phyloP scores from a whole-genome alignment of 1,139 yeast genomes.

The Geotrichum carabidarum region DNA sequence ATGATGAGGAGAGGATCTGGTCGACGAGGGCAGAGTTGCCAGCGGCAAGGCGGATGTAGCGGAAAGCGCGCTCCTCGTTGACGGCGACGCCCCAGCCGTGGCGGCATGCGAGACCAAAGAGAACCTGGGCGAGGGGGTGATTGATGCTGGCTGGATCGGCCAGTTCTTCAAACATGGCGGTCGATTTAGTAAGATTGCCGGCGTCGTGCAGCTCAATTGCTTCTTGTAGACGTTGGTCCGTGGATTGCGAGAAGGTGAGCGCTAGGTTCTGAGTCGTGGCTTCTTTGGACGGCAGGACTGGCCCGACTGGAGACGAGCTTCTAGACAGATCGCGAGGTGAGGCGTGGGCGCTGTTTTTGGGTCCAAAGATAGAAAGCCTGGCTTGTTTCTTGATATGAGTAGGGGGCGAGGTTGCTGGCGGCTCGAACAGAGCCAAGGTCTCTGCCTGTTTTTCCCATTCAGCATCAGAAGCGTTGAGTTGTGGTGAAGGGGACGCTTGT shows the following conservation, averaged over 20 bases:
- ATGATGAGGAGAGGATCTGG: slow-evolving; percentile 18
- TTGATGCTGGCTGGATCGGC: slow-evolving; percentile 29
- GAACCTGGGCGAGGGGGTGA: slow-evolving; percentile 35
- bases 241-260: slow-evolving; percentile 18
- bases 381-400: neutral
- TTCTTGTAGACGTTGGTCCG: slow-evolving; percentile 26
- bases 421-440: slow-evolving; percentile 6
- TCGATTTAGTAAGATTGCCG: slow-evolving; percentile 28
- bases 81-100: slow-evolving; percentile 38
- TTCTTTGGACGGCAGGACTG: neutral
- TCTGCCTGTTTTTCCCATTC: slow-evolving; percentile 15
- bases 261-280: slow-evolving; percentile 9
- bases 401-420: neutral
- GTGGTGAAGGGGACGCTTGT: neutral
- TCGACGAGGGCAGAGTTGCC: slow-evolving; percentile 28
- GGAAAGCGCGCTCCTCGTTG: slow-evolving; percentile 29
- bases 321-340: neutral
- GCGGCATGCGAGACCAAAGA: slow-evolving; percentile 33
- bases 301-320: neutral
- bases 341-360: neutral
- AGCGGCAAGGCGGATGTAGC: slow-evolving; percentile 31
- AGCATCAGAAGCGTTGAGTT: neutral
- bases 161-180: slow-evolving; percentile 25
- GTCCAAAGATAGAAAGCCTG: neutral
- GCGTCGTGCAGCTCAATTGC: slow-evolving; percentile 34